Percentiles rank a stretch among this genome's conserved stretches.
These are phyloP conservation scores for Cardamine chenopodiifolia DNA, from an alignment of 345 rosid genomes.

Conservation along the genomic window DNA sequence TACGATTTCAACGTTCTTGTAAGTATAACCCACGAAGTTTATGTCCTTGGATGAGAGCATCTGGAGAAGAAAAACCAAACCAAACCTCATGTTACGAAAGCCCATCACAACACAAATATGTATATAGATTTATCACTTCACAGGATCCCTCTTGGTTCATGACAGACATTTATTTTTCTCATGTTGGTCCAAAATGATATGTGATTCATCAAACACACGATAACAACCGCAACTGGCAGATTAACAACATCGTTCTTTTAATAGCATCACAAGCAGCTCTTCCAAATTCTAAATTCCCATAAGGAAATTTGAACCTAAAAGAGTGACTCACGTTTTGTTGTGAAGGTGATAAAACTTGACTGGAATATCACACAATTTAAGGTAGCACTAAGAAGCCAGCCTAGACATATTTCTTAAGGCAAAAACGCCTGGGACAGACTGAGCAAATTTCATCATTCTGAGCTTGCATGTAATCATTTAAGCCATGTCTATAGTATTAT, in stretches of 20 bases:
- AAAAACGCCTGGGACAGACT: background rate
- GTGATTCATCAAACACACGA: background rate
- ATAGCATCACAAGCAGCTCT: background rate
- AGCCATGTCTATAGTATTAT: background rate
- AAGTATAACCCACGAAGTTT: conserved; percentile 96
- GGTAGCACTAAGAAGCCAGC: background rate
- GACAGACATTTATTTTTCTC: background rate
- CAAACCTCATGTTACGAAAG: background rate
- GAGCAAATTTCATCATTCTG: background rate
- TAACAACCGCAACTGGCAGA: background rate
- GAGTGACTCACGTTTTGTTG: background rate
- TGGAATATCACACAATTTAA: background rate
- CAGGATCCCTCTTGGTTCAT: background rate
- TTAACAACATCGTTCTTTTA: background rate
- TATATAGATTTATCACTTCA: background rate
- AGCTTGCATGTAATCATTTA: background rate
- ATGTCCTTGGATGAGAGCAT: conserved; percentile 97
- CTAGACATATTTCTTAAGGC: background rate
- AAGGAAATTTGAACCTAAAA: background rate
- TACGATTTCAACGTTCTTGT: conserved; percentile 94
- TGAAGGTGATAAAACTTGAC: background rate
- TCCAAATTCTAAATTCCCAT: background rate
- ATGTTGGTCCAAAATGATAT: background rate
- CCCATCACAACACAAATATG: background rate
- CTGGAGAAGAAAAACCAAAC: conserved; percentile 49